phyloP scores from a whole-genome alignment of 208 protist genomes.

The Leishmania tropica region DNA sequence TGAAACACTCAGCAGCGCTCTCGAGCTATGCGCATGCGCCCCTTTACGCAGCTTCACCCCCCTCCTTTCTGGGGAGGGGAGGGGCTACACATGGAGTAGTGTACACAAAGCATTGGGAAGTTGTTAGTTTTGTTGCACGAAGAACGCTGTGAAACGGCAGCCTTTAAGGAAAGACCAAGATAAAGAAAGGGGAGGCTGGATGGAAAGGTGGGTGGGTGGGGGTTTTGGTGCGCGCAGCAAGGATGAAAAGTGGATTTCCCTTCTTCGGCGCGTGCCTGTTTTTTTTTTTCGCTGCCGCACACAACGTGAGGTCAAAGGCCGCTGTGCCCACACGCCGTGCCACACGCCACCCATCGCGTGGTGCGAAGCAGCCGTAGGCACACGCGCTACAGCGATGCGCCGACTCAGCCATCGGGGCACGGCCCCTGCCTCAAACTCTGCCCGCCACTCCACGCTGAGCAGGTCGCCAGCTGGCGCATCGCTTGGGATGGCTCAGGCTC shows the following conservation, averaged over 20 bases:
- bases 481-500: not conserved
- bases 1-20: not conserved
- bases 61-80: not conserved
- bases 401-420: not conserved
- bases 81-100: not conserved
- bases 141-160: not conserved
- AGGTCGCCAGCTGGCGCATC: not conserved
- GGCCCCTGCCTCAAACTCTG: not conserved
- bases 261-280: not conserved
- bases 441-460: not conserved
- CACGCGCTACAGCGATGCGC: not conserved
- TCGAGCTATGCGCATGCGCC: not conserved
- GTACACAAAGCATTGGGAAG: no score
- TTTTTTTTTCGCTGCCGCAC: not conserved
- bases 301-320: not conserved
- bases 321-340: not conserved
- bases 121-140: not conserved
- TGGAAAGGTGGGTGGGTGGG: not conserved
- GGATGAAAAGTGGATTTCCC: not conserved
- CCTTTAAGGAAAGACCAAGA: not conserved
- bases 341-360: not conserved
- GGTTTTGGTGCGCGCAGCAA: not conserved
- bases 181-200: not conserved
- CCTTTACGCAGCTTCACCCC: not conserved
- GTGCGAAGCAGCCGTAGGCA: not conserved